These are phyloP conservation scores for Escovopsis sp. DNA, from an alignment of 2,329 filamentous ascomycete species.

Conservation along the genomic window DNA sequence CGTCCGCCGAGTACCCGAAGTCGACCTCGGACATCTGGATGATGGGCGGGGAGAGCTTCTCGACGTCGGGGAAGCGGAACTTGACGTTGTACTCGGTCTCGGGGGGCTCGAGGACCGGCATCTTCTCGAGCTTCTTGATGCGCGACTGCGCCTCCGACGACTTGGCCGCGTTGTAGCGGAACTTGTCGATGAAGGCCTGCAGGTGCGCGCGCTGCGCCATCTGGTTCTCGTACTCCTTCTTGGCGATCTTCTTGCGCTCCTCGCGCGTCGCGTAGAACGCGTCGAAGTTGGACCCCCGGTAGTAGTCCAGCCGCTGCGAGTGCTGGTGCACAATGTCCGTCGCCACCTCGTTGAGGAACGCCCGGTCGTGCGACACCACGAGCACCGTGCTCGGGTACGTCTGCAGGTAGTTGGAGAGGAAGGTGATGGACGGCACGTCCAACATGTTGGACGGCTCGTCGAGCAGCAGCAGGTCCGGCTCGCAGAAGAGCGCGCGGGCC, in stretches of 20 bases:
- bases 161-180: slow-evolving; percentile 97
- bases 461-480: slow-evolving; percentile 86
- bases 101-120: slow-evolving; percentile 81
- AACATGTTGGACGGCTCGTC: slow-evolving; percentile 99
- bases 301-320: slow-evolving; percentile 94
- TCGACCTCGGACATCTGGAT: slow-evolving; percentile 90
- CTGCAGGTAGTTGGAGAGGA: slow-evolving; percentile 91
- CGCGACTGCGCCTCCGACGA: slow-evolving; percentile 95
- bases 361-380: slow-evolving; percentile 96
- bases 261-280: slow-evolving; percentile 96
- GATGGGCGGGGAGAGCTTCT: slow-evolving; percentile 93
- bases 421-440: slow-evolving; percentile 99
- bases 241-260: slow-evolving; percentile 89
- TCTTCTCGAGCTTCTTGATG: slow-evolving; percentile 97
- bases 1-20: slow-evolving; percentile 76
- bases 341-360: slow-evolving; percentile 97
- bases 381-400: slow-evolving; percentile 86
- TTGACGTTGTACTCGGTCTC: slow-evolving; percentile 92
- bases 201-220: slow-evolving; percentile 88
- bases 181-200: slow-evolving; percentile 98
- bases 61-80: slow-evolving; percentile 94
- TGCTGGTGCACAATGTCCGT: slow-evolving; percentile 99
- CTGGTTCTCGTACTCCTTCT: slow-evolving; percentile 96
- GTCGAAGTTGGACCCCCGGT: slow-evolving; percentile 93
- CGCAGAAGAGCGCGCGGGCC: slow-evolving; percentile 91